phyloP scores from a whole-genome alignment of 331 rosid genomes.

The Arachis monticola region DNA sequence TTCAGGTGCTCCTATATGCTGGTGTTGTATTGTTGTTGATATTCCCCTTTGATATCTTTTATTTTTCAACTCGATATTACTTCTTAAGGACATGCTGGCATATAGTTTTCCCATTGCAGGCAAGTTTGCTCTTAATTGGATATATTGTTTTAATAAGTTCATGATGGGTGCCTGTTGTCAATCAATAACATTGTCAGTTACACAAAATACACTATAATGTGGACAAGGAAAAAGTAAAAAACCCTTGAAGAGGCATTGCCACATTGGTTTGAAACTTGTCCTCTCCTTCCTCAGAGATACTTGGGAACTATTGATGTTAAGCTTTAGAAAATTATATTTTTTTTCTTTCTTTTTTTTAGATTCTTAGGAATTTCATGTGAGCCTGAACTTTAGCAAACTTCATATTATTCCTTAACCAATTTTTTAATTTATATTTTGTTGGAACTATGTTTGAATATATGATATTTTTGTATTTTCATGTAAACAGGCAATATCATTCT shows the following conservation, averaged over 20 bases:
- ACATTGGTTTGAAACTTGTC: constrained; percentile 24
- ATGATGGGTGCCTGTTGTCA: constrained; percentile 28
- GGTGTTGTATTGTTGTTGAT: constrained; percentile 76
- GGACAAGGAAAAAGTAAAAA: not conserved
- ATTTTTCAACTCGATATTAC: constrained; percentile 86
- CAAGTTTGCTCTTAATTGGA: constrained; percentile 53
- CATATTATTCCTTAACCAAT: constrained; percentile 12
- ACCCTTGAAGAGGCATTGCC: constrained; percentile 30
- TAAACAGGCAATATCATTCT: constrained; percentile 89
- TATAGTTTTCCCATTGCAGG: constrained; percentile 93
- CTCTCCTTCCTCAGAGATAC: constrained; percentile 36
- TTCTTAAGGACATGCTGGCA: constrained; percentile 93
- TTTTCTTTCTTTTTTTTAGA: not conserved
- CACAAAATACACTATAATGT: constrained; percentile 5
- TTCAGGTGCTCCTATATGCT: constrained; percentile 95
- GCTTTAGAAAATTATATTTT: constrained; percentile 22
- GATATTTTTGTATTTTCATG: constrained; percentile 38
- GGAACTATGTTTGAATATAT: constrained; percentile 39
- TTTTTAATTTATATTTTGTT: constrained; percentile 30
- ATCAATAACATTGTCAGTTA: constrained; percentile 20
- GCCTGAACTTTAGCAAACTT: constrained; percentile 17
- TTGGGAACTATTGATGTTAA: constrained; percentile 25
- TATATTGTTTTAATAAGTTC: constrained; percentile 24
- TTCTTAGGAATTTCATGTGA: constrained; percentile 13
- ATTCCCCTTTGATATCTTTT: constrained; percentile 95